Base-by-base conservation (phyloP, 345 rosid species). In the Arabis alpina region DNA sequence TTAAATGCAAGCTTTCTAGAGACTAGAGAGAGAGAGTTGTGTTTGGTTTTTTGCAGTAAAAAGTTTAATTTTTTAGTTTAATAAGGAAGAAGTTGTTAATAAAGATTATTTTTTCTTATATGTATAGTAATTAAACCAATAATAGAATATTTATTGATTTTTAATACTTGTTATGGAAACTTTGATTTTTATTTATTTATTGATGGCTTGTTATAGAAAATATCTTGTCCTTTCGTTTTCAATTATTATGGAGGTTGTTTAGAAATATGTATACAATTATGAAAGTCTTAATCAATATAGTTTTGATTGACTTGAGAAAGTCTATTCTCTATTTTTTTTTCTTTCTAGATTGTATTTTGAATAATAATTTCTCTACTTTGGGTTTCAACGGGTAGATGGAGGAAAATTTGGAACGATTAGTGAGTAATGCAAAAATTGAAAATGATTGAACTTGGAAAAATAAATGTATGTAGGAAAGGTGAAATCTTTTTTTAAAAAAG, bases 221-320 rank as follows among this genome's bases (percentile, higher is more conserved):
- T 58, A 36, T 11, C 2, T 7, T 49, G 36, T 54, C 3, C 15
- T 32, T 50, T 23, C 44, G 12, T 49, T 58, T 8, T 47, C 50
- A 34, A 7, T 15, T 25, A 30, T 65, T n/a, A 62, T 27, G n/a
- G 60, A 28, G 67, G 54, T 61, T 6, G 60, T 50, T 54, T 43
- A 37, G 41, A 49, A 3, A 37, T 34, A n/a, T 24, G 56, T 34
- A 14, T 19, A 19, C 23, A 19, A 19, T 32, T 52, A 14, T 32
- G 4, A 56, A 28, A 12, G 61, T 58, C 74, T 2, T 30, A 54
- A 69, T 75, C 65, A 48, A 28, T 57, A 16, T 54, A 24, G 32
- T 28, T 28, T 27, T 68, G 23, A 19, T 28, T 75, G 79, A 75
- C 75, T 55, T 63, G 23, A 3, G 54, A 69, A 75, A 68, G 70